Evolutionary conservation across 192 early-diverging fungal species (phyloP).

Genomic region (Backusella morwellensis): DNA sequence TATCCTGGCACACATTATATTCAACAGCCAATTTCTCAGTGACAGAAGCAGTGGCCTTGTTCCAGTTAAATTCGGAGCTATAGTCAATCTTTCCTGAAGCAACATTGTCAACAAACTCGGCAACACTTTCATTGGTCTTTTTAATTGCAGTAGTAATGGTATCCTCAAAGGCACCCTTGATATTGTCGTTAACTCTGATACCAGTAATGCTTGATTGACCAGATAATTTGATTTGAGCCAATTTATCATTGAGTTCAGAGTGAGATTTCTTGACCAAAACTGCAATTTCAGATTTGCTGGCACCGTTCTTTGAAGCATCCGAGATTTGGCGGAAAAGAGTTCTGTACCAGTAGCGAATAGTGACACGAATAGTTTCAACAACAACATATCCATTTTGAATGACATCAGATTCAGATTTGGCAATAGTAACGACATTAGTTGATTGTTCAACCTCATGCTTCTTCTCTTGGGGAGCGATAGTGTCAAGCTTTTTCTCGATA

Average conservation of each 20-base stretch:
- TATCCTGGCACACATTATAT: neutral
- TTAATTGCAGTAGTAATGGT: neutral
- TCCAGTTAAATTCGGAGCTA: neutral
- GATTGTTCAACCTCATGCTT: neutral
- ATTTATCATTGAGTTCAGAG: neutral
- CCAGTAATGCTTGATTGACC: neutral
- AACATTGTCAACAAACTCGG: neutral
- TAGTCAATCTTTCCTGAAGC: neutral
- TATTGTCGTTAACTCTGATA: neutral
- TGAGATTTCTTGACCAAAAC: neutral
- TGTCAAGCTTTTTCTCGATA: neutral
- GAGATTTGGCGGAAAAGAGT: neutral
- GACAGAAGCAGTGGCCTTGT: slow-evolving; percentile 5
- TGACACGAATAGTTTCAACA: slow-evolving; percentile 7
- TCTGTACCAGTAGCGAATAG: slow-evolving; percentile 12
- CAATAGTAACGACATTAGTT: neutral
- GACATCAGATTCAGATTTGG: neutral
- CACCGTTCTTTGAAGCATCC: neutral
- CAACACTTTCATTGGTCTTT: slow-evolving; percentile 5
- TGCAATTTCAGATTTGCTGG: neutral
- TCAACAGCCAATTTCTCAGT: neutral
- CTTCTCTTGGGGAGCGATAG: neutral
- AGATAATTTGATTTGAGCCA: neutral
- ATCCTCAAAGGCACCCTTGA: neutral
- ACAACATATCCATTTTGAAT: neutral